Base-by-base conservation (phyloP, 257 asterid genomes). In the Ilex asprella region DNA sequence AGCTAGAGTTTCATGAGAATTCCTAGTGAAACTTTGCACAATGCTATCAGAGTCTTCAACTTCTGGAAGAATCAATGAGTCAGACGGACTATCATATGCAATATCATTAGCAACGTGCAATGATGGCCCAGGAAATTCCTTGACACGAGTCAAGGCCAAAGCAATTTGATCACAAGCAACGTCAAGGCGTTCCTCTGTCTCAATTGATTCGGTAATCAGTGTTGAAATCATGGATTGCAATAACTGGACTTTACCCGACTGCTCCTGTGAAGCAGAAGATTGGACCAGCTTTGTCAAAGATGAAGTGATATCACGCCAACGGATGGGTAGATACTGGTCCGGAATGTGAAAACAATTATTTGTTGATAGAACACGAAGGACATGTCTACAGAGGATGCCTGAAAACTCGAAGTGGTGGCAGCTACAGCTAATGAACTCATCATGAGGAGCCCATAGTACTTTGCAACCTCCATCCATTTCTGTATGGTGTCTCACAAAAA, bases 401-500 rank as follows among this genome's bases (percentile, higher is more conserved):
- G 87, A 74, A 59, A 84, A 81, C 78, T 84, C 91, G 11, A 81
- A 84, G 55, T 74, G 75, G 14, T 72, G 76, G 60, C 85, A 84
- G 56, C 77, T 76, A 68, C 91, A 84, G 39, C 79, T 74, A 60
- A 76, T 73, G 75, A 79, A 67, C 67, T 78, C 91, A 12, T 78
- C 87, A 10, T 65, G 76, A n/a, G 87, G 81, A 55, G 65, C 78
- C 90, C 90, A 84, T 10, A 72, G n/a, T 47, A 84, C 90, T 64
- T 76, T 81, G 79, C 75, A 78, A 35, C 85, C 82, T 0, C 83
- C 87, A 41, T 78, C 77, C 10, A 64, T 54, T 56, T 81, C 79
- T 0, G 79, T 78, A 11, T 84, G 87, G 80, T 84, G 90, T 73
- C 87, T 76, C 69, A 78, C 90, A 10, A 78, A 69, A 70, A 81